Evolutionary conservation across 1,284 basidiomycete species (phyloP).

Genomic region (Ceratobasidium sp.): DNA sequence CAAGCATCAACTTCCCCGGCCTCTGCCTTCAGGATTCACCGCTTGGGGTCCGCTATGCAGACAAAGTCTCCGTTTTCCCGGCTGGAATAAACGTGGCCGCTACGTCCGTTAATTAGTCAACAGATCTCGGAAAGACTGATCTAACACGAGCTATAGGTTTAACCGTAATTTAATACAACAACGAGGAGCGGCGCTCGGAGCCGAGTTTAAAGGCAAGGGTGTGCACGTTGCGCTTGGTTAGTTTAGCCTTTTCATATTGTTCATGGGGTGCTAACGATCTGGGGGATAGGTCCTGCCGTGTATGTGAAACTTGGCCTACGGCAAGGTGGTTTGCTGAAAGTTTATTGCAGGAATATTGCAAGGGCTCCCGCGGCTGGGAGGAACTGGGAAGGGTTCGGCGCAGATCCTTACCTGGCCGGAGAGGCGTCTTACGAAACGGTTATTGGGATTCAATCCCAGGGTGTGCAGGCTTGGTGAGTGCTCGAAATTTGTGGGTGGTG

Average conservation of each 20-base stretch:
- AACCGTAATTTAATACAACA: slow-evolving; percentile 69
- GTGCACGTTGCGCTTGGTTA: slow-evolving; percentile 64
- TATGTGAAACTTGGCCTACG: not conserved
- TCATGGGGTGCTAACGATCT: not conserved
- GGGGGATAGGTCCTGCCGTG: slow-evolving; percentile 20
- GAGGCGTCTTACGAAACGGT: slow-evolving; percentile 63
- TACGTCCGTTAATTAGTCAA: slow-evolving; percentile 52
- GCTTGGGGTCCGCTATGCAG: slow-evolving; percentile 67
- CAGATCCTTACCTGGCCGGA: slow-evolving; percentile 67
- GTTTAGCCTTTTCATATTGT: not conserved
- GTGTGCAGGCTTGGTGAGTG: slow-evolving; percentile 58
- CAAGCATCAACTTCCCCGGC: slow-evolving; percentile 66
- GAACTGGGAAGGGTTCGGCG: slow-evolving; percentile 70
- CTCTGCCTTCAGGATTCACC: slow-evolving; percentile 67
- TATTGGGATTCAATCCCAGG: slow-evolving; percentile 64
- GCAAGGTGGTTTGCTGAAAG: not conserved
- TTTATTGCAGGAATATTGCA: slow-evolving; percentile 57
- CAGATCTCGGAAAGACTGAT: not conserved
- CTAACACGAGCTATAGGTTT: slow-evolving; percentile 53
- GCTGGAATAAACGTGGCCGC: slow-evolving; percentile 74
- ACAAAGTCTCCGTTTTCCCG: slow-evolving; percentile 70
- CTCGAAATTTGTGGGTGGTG: no score
- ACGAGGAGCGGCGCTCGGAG: slow-evolving; percentile 67
- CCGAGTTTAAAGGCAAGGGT: slow-evolving; percentile 73
- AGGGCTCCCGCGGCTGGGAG: slow-evolving; percentile 69